phyloP scores from a whole-genome alignment of 129 eudicot genomes.

The Saposhnikovia divaricata region DNA sequence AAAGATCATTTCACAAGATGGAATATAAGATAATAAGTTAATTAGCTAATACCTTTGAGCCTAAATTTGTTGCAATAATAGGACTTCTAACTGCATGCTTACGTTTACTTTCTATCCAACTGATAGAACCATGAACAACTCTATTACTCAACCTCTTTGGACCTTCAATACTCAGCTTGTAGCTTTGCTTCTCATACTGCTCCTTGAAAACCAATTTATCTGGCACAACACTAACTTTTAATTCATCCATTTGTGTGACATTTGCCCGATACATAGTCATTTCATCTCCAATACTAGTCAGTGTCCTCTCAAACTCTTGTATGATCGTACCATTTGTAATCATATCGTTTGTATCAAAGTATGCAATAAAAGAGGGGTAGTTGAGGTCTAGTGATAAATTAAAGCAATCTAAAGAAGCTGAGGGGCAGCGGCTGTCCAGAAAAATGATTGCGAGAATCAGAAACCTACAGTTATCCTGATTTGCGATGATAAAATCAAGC shows the following conservation, averaged over 20 bases:
- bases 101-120: slow-evolving; percentile 5
- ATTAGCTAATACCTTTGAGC: background rate
- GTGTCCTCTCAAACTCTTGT: slow-evolving; percentile 7
- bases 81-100: slow-evolving; percentile 13
- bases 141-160: background rate
- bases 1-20: background rate
- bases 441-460: slow-evolving; percentile 22
- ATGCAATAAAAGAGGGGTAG: slow-evolving; percentile 24
- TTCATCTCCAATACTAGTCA: slow-evolving; percentile 14
- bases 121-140: slow-evolving; percentile 11
- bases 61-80: slow-evolving; percentile 3
- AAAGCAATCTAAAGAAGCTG: slow-evolving; percentile 12
- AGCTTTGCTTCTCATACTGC: slow-evolving; percentile 17
- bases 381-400: slow-evolving; percentile 15
- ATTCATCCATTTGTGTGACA: background rate
- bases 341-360: background rate
- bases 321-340: background rate
- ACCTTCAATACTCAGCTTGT: slow-evolving; percentile 6
- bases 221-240: slow-evolving; percentile 3
- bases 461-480: slow-evolving; percentile 23
- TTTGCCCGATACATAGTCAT: background rate
- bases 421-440: slow-evolving; percentile 10
- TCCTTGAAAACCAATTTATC: slow-evolving; percentile 7
- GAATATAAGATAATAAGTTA: background rate
- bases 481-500: slow-evolving; percentile 24